Evolutionary conservation across 2,329 filamentous ascomycete genomes (phyloP), one percentile per base, ranked within the genome.

Genomic region (Xylariaceae sp.): DNA sequence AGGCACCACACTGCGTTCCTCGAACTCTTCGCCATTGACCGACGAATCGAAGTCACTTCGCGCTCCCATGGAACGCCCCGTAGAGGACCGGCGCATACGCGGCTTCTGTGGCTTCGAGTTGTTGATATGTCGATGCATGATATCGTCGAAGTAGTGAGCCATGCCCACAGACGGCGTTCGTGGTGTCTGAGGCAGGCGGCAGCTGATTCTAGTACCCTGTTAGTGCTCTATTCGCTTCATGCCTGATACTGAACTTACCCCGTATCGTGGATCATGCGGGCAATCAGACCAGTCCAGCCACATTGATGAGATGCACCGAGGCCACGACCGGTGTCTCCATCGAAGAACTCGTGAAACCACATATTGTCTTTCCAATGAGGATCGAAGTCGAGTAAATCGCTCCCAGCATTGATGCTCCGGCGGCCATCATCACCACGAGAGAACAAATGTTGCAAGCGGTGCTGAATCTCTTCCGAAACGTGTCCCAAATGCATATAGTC

Each of bases 261-360:
- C 65, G 94, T 97, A 71, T 98, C 95, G 68, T 98, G 94, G 58
- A 98, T 98, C 86, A 98, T 90, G 76, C 96, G 93, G 23, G 94
- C 94, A 73, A 98, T 92, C 65, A 98, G 76, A 21, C 94, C 94
- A 33, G 94, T 97, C 94, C 95, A 98, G 46, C 94, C 94, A 71
- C 92, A 96, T 75, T 98, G 95, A 75, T 98, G 95, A 44, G 88
- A 94, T 33, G 94, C 92, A 55, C 94, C 94, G 1, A 98, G 83
- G 14, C 95, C 94, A 65, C 92, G 89, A 12, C 94, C 94, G 47
- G 82, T 88, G 72, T 98, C 93, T 34, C 92, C 94, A 71, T 98
- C 94, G 71, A 98, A 98, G 81, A 96, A 98, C 74, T 98, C 94
- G 72, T 96, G 90, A 82, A 96, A 98, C 91, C 92, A 97, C 67